phyloP scores from a whole-genome alignment of 352 stramenopile species.

The Globisporangium megalacanthum region DNA sequence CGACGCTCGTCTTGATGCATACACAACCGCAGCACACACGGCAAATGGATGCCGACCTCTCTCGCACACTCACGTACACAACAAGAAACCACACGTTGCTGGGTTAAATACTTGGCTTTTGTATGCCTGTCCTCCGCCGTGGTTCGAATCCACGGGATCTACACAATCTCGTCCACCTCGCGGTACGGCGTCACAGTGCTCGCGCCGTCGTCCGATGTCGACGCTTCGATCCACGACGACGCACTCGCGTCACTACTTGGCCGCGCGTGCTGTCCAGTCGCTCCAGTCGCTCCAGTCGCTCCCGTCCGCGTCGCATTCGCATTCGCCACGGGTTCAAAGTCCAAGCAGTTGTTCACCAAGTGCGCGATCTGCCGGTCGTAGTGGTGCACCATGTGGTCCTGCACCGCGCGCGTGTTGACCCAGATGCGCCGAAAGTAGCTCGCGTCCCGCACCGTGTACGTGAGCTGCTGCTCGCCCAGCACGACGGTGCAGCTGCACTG shows the following conservation, averaged over 20 bases:
- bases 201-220: constrained; percentile 4
- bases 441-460: constrained; percentile 63
- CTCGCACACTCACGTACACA: no score
- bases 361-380: constrained; percentile 70
- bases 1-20: no score
- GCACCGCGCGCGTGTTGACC: constrained; percentile 46
- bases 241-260: constrained; percentile 16
- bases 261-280: not conserved
- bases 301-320: not conserved
- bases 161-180: constrained; percentile 34
- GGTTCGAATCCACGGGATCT: not conserved
- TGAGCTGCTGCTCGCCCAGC: constrained; percentile 58
- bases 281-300: not conserved
- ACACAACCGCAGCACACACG: no score
- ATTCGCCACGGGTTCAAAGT: constrained; percentile 17
- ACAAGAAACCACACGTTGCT: not conserved
- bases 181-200: constrained; percentile 24
- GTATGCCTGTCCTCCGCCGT: no score
- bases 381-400: constrained; percentile 81
- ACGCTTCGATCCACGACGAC: constrained; percentile 26
- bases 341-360: constrained; percentile 51
- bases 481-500: constrained; percentile 61
- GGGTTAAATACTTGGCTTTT: no score
- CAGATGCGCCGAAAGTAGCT: constrained; percentile 68
- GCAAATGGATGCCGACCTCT: no score